A percentile compares a stretch with the other conserved stretches of the same genome.
Conservation (phyloP, 139 green algal species). For the Microglena sp. region DNA sequence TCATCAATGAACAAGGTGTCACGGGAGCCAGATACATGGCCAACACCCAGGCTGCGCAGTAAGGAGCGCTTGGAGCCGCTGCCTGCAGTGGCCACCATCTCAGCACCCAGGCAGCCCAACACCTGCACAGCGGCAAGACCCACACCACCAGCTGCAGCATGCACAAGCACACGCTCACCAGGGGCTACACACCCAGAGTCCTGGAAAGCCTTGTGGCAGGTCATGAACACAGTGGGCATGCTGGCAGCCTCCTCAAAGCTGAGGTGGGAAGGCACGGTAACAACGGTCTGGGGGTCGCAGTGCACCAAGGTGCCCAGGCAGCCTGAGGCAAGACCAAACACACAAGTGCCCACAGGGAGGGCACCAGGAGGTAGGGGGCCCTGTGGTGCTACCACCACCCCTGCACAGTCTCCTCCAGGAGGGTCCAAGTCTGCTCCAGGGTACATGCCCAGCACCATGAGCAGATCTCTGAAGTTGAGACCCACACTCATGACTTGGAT, state of each 20-base stretch:
- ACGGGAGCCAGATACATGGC: conserved; percentile 40
- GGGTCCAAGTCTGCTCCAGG: conserved; percentile 55
- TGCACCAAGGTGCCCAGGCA: conserved; percentile 55
- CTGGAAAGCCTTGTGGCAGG: conserved; percentile 48
- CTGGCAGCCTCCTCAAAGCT: conserved; percentile 60
- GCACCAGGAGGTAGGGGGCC: not conserved
- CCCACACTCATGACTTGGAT: conserved; percentile 65
- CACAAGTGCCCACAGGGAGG: conserved; percentile 37
- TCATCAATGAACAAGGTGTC: conserved; percentile 58
- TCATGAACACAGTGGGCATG: conserved; percentile 74
- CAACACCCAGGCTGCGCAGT: conserved; percentile 38
- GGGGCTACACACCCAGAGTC: conserved; percentile 13
- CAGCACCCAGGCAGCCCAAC: conserved; percentile 20
- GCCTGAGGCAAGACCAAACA: conserved; percentile 70
- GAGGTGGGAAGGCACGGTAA: conserved; percentile 49
- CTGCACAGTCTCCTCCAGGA: conserved; percentile 58
- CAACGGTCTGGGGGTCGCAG: conserved; percentile 38
- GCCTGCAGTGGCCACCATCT: conserved; percentile 57
- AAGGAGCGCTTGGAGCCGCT: conserved; percentile 54
- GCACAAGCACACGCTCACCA: conserved; percentile 46
- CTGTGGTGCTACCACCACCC: conserved; percentile 58
- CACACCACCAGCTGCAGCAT: conserved; percentile 53
- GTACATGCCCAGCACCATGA: conserved; percentile 71
- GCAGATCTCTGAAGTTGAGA: conserved; percentile 73
- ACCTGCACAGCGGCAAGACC: conserved; percentile 62